These are phyloP conservation scores for Dryadomyces quercivorus DNA, from an alignment of 2,329 filamentous ascomycete species.

Conservation along the genomic window DNA sequence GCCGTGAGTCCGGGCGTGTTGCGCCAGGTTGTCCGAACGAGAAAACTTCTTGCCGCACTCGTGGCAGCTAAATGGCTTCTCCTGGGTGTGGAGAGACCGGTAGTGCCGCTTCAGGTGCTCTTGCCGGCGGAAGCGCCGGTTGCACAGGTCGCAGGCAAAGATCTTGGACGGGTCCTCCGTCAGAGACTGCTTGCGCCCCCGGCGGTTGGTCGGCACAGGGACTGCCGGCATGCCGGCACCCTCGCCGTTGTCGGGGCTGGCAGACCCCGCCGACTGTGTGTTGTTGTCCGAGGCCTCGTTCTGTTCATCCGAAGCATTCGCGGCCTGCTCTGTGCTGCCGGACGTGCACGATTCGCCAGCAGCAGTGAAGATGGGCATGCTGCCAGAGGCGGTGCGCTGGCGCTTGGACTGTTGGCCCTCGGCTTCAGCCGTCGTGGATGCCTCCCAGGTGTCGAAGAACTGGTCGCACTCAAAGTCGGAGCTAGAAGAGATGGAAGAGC, in stretches of 20 bases:
- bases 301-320: neutral
- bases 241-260: slow-evolving; percentile 21
- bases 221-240: slow-evolving; percentile 19
- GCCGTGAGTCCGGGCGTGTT: slow-evolving; percentile 90
- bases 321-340: slow-evolving; percentile 22
- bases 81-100: slow-evolving; percentile 92
- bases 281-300: slow-evolving; percentile 9
- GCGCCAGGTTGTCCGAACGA: slow-evolving; percentile 89
- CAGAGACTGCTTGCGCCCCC: slow-evolving; percentile 94
- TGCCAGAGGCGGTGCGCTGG: slow-evolving; percentile 30
- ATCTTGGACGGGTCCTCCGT: slow-evolving; percentile 98
- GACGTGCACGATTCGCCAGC: slow-evolving; percentile 21
- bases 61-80: slow-evolving; percentile 95
- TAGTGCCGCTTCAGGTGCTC: slow-evolving; percentile 98
- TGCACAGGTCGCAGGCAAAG: slow-evolving; percentile 93
- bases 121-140: slow-evolving; percentile 91
- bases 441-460: slow-evolving; percentile 56
- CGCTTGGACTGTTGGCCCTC: slow-evolving; percentile 49
- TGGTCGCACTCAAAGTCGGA: slow-evolving; percentile 49
- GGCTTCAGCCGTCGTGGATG: slow-evolving; percentile 38
- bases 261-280: slow-evolving; percentile 19
- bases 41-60: slow-evolving; percentile 99
- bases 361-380: slow-evolving; percentile 27
- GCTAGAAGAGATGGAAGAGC: slow-evolving; percentile 60
- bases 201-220: slow-evolving; percentile 63